Evolutionary conservation across 768 basidiomycete species (phyloP).

Genomic region (Gymnopilus dilepis): DNA sequence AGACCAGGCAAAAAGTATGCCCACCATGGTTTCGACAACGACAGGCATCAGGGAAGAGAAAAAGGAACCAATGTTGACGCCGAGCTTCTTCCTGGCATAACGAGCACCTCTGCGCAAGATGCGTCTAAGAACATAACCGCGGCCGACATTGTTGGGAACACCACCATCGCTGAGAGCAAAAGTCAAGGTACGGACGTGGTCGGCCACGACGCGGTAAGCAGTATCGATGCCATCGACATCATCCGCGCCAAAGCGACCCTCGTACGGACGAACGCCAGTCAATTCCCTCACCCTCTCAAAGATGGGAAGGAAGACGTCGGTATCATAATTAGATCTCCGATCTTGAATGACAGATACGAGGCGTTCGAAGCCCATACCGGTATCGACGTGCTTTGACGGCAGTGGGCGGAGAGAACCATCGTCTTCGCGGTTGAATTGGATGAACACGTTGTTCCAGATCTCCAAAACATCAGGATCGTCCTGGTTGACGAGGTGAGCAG

Average conservation of each 20-base stretch:
- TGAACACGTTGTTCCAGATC: slow-evolving; percentile 99
- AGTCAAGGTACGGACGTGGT: slow-evolving; percentile 94
- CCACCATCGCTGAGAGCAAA: slow-evolving; percentile 97
- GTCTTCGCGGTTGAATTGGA: slow-evolving; percentile 96
- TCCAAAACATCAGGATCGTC: slow-evolving; percentile 98
- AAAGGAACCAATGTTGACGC: slow-evolving; percentile 90
- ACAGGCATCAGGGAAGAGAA: slow-evolving; percentile 93
- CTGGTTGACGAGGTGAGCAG: slow-evolving; percentile 89
- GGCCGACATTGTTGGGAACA: slow-evolving; percentile 93
- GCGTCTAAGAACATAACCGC: slow-evolving; percentile 95
- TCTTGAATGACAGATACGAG: slow-evolving; percentile 94
- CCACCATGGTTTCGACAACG: slow-evolving; percentile 86
- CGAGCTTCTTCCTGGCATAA: slow-evolving; percentile 94
- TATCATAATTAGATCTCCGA: slow-evolving; percentile 95
- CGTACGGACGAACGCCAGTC: slow-evolving; percentile 86
- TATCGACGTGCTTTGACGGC: slow-evolving; percentile 96
- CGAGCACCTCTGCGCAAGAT: slow-evolving; percentile 94
- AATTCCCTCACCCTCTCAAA: slow-evolving; percentile 87
- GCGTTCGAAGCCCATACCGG: slow-evolving; percentile 99
- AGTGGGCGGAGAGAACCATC: slow-evolving; percentile 81
- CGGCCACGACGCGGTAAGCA: slow-evolving; percentile 95
- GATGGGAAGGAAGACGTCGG: slow-evolving; percentile 91
- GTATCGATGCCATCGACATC: slow-evolving; percentile 96
- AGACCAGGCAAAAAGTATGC: slow-evolving; percentile 23
- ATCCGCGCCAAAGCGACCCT: slow-evolving; percentile 93